Evolutionary conservation across 2,329 filamentous ascomycete genomes (phyloP).

Genomic region (Diaporthe aspalathi): DNA sequence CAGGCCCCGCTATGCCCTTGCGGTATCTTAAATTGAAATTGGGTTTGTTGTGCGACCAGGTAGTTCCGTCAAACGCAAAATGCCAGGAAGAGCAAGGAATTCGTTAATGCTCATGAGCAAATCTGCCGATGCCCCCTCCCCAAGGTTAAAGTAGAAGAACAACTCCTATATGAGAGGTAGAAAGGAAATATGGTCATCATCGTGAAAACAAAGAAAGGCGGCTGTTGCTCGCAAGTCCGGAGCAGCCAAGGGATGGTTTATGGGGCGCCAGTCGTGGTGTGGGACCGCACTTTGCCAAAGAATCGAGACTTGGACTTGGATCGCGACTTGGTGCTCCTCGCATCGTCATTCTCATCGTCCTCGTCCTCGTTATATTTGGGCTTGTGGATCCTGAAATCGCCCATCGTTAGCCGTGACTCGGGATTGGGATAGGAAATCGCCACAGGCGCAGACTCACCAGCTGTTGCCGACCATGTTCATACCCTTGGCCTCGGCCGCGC

Average conservation of each 20-base stretch:
- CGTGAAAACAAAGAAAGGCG: conserved; percentile 25
- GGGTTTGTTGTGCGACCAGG: conserved; percentile 30
- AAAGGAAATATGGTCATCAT: conserved; percentile 37
- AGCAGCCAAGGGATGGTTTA: conserved; percentile 25
- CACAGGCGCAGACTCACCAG: conserved; percentile 73
- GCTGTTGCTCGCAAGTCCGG: not conserved
- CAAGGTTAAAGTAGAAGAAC: conserved; percentile 11
- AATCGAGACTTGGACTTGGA: conserved; percentile 82
- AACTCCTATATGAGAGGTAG: conserved; percentile 35
- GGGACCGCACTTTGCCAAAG: conserved; percentile 57
- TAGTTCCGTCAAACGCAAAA: conserved; percentile 38
- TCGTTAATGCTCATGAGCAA: conserved; percentile 38
- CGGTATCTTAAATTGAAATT: conserved; percentile 39
- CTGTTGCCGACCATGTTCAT: conserved; percentile 99
- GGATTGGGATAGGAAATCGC: not conserved
- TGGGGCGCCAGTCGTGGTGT: conserved; percentile 39
- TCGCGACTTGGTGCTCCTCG: conserved; percentile 69
- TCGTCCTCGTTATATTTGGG: conserved; percentile 85
- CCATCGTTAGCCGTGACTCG: conserved; percentile 36
- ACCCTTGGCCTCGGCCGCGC: conserved; percentile 89
- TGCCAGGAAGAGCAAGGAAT: conserved; percentile 37
- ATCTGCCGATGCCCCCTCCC: conserved; percentile 34
- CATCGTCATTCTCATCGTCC: conserved; percentile 56
- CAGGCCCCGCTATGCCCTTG: conserved; percentile 39
- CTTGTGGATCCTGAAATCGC: conserved; percentile 85